These are phyloP conservation scores for Suillus bovinus DNA, from an alignment of 768 basidiomycete species.

Conservation along the genomic window DNA sequence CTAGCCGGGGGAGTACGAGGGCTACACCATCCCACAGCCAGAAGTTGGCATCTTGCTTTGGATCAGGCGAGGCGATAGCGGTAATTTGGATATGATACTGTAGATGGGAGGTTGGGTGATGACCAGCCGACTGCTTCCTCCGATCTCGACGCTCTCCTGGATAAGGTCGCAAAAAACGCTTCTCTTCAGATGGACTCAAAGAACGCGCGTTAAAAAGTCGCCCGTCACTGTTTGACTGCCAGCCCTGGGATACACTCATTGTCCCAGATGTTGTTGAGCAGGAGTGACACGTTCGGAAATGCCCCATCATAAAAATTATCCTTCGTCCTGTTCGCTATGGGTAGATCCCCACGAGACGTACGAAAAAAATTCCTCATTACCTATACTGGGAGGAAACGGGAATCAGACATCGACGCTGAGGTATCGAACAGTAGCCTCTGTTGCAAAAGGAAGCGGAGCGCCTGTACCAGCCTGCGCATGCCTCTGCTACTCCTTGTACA, in stretches of 20 bases:
- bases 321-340: no score
- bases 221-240: conserved; percentile 16
- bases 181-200: conserved; percentile 6
- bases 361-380: conserved; percentile 14
- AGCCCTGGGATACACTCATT: conserved; percentile 5
- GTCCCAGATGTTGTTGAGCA: conserved; percentile 17
- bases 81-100: conserved; percentile 10
- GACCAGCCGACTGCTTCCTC: neutral
- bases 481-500: conserved; percentile 18
- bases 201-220: conserved; percentile 19
- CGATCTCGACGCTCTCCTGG: neutral
- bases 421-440: conserved; percentile 14
- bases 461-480: conserved; percentile 13
- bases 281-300: conserved; percentile 19
- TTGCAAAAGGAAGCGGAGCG: conserved; percentile 18
- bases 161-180: neutral
- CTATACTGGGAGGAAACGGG: conserved; percentile 1
- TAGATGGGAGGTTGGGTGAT: neutral
- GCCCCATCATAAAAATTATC: conserved; percentile 19
- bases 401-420: conserved; percentile 16
- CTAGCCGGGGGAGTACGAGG: conserved; percentile 6
- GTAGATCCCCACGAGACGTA: no score
- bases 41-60: conserved; percentile 14
- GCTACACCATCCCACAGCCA: conserved; percentile 21
- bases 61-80: conserved; percentile 13